A percentile compares a stretch with the other conserved stretches of the same genome.
Conservation (phyloP, 805 yeast genomes). For the Ascoidea asiatica region DNA sequence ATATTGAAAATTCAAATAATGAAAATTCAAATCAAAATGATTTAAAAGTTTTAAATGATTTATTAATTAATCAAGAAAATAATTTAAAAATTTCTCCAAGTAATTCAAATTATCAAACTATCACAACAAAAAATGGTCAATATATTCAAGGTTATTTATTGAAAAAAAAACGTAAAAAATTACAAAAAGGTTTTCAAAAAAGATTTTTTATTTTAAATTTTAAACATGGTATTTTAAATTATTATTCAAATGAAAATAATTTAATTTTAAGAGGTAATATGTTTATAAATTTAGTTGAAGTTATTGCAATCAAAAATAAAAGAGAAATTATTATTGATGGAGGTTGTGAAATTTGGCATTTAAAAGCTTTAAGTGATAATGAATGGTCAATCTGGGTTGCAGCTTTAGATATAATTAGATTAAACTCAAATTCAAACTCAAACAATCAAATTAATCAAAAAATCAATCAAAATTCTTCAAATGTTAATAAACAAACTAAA, state of each 20-base stretch:
- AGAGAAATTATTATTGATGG: conserved; percentile 75
- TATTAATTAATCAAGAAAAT: no score
- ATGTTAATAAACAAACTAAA: neutral
- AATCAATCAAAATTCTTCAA: no score
- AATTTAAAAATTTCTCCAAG: no score
- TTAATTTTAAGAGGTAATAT: conserved; percentile 79
- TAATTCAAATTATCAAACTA: conserved; percentile 10
- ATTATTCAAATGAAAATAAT: conserved; percentile 59
- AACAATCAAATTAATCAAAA: neutral
- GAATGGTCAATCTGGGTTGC: conserved; percentile 77
- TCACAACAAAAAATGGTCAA: conserved; percentile 46
- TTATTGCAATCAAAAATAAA: conserved; percentile 60
- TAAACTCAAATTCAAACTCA: neutral
- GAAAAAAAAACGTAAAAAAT: conserved; percentile 66
- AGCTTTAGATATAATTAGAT: conserved; percentile 43
- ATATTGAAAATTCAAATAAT: neutral
- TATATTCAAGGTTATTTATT: conserved; percentile 65
- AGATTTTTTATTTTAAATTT: conserved; percentile 76
- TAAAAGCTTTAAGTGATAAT: conserved; percentile 49
- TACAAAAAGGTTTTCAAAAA: conserved; percentile 74
- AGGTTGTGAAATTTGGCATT: conserved; percentile 88
- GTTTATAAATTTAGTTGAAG: conserved; percentile 73
- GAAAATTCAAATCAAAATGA: neutral
- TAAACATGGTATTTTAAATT: conserved; percentile 71
- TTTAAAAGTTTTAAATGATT: no score